phyloP scores from a whole-genome alignment of 1,284 basidiomycete genomes.

The Puccinia novopanici region DNA sequence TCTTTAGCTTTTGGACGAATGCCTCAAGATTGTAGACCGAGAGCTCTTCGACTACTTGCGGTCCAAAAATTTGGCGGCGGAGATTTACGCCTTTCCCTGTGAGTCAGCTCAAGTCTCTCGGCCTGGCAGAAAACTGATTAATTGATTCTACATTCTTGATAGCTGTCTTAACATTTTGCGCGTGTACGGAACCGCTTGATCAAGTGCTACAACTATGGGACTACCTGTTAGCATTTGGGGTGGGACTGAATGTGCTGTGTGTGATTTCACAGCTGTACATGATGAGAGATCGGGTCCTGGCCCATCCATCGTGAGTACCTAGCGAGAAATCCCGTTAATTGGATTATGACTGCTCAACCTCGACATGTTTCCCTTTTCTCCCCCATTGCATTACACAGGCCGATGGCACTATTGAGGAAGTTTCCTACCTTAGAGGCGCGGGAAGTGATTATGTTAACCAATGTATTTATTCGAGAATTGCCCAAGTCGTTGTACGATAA shows the following conservation, averaged over 20 bases:
- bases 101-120: constrained; percentile 58
- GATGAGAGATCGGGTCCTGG: constrained; percentile 85
- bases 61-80: constrained; percentile 91
- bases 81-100: constrained; percentile 97
- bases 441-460: constrained; percentile 84
- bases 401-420: constrained; percentile 90
- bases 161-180: constrained; percentile 92
- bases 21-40: constrained; percentile 83
- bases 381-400: constrained; percentile 64
- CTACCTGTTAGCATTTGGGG: constrained; percentile 91
- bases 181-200: constrained; percentile 91
- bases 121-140: too few relatives aligned
- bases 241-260: constrained; percentile 91
- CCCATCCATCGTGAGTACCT: constrained; percentile 70
- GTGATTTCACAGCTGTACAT: constrained; percentile 90
- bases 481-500: constrained; percentile 63
- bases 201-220: constrained; percentile 95
- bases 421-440: constrained; percentile 87
- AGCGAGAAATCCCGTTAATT: too few relatives aligned
- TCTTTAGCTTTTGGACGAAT: constrained; percentile 81
- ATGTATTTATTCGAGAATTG: constrained; percentile 86
- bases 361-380: not conserved
- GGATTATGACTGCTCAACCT: too few relatives aligned
- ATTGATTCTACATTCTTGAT: constrained; percentile 20
- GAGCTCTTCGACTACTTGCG: constrained; percentile 78